Conservation (phyloP, 225 moss, liverwort and hornwort species). For the Sphagnum tenellum region DNA sequence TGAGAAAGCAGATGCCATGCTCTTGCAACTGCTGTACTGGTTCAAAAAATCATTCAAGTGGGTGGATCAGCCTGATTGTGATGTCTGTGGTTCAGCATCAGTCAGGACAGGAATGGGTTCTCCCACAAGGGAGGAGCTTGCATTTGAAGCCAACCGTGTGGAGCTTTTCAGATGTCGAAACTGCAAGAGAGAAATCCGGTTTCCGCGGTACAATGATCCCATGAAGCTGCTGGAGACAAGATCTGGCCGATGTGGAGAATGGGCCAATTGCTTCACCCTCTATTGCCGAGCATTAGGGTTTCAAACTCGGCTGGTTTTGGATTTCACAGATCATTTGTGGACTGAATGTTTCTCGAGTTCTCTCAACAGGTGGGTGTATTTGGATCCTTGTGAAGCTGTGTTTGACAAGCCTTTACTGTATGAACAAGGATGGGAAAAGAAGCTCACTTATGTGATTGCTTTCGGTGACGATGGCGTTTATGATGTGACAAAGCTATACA, state of each 20-base stretch:
- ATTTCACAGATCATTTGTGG: slow-evolving; percentile 64
- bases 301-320: slow-evolving; percentile 42
- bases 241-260: slow-evolving; percentile 73
- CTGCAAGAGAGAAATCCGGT: slow-evolving; percentile 42
- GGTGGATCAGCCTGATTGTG: slow-evolving; percentile 59
- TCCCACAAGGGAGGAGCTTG: slow-evolving; percentile 35
- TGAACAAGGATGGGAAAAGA: slow-evolving; percentile 59
- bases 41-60: slow-evolving; percentile 64
- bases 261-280: slow-evolving; percentile 72
- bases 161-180: slow-evolving; percentile 46
- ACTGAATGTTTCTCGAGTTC: slow-evolving; percentile 53
- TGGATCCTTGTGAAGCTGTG: slow-evolving; percentile 59
- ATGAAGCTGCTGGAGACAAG: slow-evolving; percentile 71
- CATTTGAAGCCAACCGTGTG: slow-evolving; percentile 27
- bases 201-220: slow-evolving; percentile 60
- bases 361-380: slow-evolving; percentile 51
- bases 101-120: slow-evolving; percentile 12
- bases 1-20: slow-evolving; percentile 40
- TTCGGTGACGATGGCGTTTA: slow-evolving; percentile 43
- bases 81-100: slow-evolving; percentile 34
- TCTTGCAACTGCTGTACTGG: slow-evolving; percentile 56
- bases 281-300: slow-evolving; percentile 74
- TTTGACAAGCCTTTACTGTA: slow-evolving; percentile 63
- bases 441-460: slow-evolving; percentile 54
- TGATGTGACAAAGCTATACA: slow-evolving; percentile 68